Conservation (phyloP, 129 eudicot species). For the Artemisia argyi region DNA sequence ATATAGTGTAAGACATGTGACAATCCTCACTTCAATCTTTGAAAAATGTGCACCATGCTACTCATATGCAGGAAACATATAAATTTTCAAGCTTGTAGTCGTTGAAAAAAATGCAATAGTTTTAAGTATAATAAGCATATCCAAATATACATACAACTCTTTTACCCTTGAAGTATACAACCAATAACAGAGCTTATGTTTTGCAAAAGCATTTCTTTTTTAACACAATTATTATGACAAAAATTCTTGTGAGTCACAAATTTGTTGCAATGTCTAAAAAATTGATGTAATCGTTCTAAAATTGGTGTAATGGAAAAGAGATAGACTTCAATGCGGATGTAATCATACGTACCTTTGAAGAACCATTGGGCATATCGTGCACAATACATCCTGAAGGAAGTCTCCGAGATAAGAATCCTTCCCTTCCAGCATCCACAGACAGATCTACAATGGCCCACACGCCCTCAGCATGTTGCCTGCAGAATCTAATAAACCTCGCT, state of each 20-base stretch:
- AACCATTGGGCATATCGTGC: constrained; percentile 77
- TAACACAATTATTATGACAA: no score
- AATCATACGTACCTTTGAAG: constrained; percentile 52
- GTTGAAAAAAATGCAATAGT: no score
- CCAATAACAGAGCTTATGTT: no score
- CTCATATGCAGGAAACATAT: neutral
- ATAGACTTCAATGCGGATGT: neutral
- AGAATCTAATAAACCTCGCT: constrained; percentile 66
- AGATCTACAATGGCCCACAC: constrained; percentile 87
- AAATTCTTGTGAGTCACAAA: no score
- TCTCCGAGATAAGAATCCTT: constrained; percentile 56
- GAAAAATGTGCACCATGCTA: constrained; percentile 20
- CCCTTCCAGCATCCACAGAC: constrained; percentile 60
- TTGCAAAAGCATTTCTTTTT: no score
- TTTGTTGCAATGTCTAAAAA: neutral
- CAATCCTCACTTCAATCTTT: constrained; percentile 28
- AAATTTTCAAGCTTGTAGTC: no score
- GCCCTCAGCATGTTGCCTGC: constrained; percentile 72
- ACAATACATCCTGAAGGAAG: constrained; percentile 84
- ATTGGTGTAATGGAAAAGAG: neutral
- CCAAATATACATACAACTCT: no score
- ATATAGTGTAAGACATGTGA: constrained; percentile 18
- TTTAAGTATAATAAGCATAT: no score
- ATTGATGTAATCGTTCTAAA: neutral
- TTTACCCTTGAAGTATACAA: no score